Evolutionary conservation across 2,329 filamentous ascomycete genomes (phyloP).

Genomic region (Penicillium sumatraense): DNA sequence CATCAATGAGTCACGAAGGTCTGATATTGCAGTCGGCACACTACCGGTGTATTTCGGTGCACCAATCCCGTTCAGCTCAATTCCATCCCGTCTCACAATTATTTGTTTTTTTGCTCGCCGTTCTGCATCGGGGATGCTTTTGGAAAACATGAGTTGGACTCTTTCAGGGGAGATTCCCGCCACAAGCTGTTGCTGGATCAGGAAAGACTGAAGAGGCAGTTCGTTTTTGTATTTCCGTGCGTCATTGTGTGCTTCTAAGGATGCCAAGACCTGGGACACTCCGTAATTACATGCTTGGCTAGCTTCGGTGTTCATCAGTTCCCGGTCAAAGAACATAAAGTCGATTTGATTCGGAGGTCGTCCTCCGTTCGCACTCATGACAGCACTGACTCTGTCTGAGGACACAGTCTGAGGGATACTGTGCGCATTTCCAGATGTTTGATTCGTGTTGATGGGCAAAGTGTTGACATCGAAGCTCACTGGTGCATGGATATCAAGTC

Average conservation of each 20-base stretch:
- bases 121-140: background rate
- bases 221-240: background rate
- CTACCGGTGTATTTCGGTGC: no score
- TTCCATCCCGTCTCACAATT: background rate
- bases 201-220: conserved; percentile 28
- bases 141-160: conserved; percentile 23
- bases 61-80: no score
- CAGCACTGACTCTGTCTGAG: no score
- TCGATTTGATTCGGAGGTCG: background rate
- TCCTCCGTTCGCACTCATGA: background rate
- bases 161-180: conserved; percentile 31
- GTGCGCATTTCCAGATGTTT: no score
- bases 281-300: background rate
- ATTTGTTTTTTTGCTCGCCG: background rate
- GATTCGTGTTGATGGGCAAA: no score
- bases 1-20: background rate
- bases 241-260: background rate
- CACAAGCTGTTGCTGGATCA: conserved; percentile 35
- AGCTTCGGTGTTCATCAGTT: background rate
- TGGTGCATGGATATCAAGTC: no score
- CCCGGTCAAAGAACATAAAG: background rate
- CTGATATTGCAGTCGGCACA: no score
- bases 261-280: background rate
- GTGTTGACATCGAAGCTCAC: no score
- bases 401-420: no score